These are phyloP conservation scores for Tympanopsis confertula DNA, from an alignment of 2,329 filamentous ascomycete genomes.

Conservation along the genomic window DNA sequence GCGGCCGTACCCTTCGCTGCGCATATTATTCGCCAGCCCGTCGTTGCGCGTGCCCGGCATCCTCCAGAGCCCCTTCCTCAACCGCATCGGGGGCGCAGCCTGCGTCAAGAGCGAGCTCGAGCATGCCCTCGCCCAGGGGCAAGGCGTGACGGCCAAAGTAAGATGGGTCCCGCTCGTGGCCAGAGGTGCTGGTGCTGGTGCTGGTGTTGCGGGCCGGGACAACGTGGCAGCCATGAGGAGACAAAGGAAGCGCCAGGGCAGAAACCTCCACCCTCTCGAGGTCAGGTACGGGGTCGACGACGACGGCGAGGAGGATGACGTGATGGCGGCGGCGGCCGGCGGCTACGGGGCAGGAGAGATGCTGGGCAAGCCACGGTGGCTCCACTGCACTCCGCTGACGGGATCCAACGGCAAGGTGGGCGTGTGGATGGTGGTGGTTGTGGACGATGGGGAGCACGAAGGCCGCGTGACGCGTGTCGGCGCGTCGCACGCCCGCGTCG, in stretches of 20 bases:
- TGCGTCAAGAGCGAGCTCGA: constrained; percentile 11
- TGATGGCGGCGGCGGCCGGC: background rate
- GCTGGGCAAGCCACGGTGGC: constrained; percentile 6
- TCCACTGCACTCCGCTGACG: constrained; percentile 9
- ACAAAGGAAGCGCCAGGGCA: background rate
- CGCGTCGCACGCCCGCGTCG: too few species aligned
- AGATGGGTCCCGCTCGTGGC: constrained; percentile 32
- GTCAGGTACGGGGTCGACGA: background rate
- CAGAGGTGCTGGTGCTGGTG: background rate
- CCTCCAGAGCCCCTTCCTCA: constrained; percentile 24
- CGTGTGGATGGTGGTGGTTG: constrained; percentile 9
- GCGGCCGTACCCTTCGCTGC: constrained; percentile 35
- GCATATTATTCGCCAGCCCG: constrained; percentile 39
- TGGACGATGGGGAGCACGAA: constrained; percentile 7
- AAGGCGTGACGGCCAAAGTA: constrained; percentile 47
- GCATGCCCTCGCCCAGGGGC: constrained; percentile 36
- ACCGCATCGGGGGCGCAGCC: constrained; percentile 10
- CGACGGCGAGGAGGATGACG: background rate
- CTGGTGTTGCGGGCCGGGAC: background rate
- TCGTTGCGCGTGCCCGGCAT: constrained; percentile 38
- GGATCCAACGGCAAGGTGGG: constrained; percentile 7
- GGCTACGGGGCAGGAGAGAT: background rate
- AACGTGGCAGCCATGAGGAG: background rate
- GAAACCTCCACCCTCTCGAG: background rate
- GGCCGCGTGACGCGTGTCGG: background rate